Evolutionary conservation across 441 rosid genomes (phyloP).

Genomic region (Populus hybrid): DNA sequence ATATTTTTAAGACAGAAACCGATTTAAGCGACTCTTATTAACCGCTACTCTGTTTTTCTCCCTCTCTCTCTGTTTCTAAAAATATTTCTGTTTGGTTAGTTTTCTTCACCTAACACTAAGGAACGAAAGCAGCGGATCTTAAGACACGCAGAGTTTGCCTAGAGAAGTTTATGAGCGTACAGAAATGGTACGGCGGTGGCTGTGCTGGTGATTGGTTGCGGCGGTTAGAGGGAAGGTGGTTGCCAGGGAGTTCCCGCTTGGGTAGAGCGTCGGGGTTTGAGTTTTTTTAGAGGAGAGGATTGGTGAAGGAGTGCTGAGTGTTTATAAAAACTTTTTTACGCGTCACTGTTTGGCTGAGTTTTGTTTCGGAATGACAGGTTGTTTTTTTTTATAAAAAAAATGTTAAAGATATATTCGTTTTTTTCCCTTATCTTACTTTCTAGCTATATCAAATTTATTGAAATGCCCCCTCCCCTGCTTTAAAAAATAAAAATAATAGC

Average conservation of each 20-base stretch:
- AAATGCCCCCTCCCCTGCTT: too few species aligned
- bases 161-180: not conserved
- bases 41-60: constrained; percentile 5
- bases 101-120: not conserved
- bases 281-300: constrained; percentile 1
- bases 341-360: too few species aligned
- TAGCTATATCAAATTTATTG: too few species aligned
- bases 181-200: not conserved
- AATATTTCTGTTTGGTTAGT: not conserved
- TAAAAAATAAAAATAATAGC: too few species aligned
- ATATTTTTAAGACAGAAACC: constrained; percentile 12
- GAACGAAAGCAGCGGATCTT: constrained; percentile 29
- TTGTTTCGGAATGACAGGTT: too few species aligned
- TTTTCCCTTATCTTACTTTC: too few species aligned
- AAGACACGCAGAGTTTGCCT: constrained; percentile 11
- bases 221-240: not conserved
- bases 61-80: not conserved
- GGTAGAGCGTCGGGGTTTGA: not conserved
- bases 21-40: constrained; percentile 1
- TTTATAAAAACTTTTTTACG: not conserved
- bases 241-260: constrained; percentile 30
- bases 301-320: constrained; percentile 17
- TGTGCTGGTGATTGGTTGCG: not conserved
- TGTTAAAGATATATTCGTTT: too few species aligned
- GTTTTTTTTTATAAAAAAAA: too few species aligned